A percentile compares a stretch with the other conserved stretches of the same genome.
These are phyloP conservation scores for Dichotomopilus funicola DNA, from an alignment of 2,329 filamentous ascomycete species.

Conservation along the genomic window DNA sequence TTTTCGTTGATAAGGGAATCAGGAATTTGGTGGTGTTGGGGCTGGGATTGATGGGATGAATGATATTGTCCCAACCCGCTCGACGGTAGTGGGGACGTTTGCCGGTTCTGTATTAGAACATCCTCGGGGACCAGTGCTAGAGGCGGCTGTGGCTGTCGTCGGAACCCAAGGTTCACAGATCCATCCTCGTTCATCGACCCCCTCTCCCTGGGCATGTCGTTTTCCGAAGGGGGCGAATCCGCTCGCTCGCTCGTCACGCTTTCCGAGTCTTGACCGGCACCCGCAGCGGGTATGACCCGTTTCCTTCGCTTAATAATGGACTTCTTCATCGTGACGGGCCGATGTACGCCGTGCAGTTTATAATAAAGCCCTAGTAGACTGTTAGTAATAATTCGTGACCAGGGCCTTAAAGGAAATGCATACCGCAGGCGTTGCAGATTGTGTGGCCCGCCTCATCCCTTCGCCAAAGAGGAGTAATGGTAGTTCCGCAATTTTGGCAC, in stretches of 20 bases:
- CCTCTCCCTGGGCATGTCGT: constrained; percentile 36
- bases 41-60: constrained; percentile 35
- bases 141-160: constrained; percentile 41
- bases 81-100: constrained; percentile 37
- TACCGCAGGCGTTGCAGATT: constrained; percentile 98
- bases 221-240: constrained; percentile 34
- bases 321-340: constrained; percentile 98
- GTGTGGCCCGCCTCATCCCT: constrained; percentile 91
- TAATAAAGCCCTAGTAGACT: constrained; percentile 70
- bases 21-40: constrained; percentile 34
- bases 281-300: constrained; percentile 76
- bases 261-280: constrained; percentile 38
- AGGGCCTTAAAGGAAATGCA: constrained; percentile 30
- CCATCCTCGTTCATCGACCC: constrained; percentile 58
- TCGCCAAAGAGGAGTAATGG: constrained; percentile 92
- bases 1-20: constrained; percentile 50
- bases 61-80: constrained; percentile 48
- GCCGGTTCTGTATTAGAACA: constrained; percentile 38
- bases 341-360: constrained; percentile 88
- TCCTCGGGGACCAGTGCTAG: constrained; percentile 43
- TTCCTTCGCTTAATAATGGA: constrained; percentile 93
- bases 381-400: constrained; percentile 20
- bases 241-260: constrained; percentile 42
- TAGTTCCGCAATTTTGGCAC: constrained; percentile 95
- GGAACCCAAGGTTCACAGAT: constrained; percentile 56